Base-by-base conservation (phyloP, 768 basidiomycete species). In the Pisolithus marmoratus region DNA sequence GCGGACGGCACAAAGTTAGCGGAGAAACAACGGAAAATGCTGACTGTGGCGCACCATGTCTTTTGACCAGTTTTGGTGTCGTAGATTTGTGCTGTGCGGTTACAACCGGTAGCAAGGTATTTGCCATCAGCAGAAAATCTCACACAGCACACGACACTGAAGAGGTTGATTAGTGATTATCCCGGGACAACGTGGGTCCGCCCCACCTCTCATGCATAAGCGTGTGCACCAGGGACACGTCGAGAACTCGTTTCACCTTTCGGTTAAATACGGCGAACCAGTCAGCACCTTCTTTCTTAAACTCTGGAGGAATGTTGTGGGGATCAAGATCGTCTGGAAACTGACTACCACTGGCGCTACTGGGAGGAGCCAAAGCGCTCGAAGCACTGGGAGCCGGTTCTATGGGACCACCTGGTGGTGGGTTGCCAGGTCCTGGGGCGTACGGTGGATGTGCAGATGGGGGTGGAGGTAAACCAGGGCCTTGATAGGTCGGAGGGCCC, bases 111-210 rank as follows among this genome's bases (percentile, higher is more conserved):
- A 27, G 95, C 95, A 29, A 97, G 80, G 54, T 77, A 84, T 67
- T 90, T 92, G 24, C 94, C 92, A 68, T 98, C 94, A 14, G 91
- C 89, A 48, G 92, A 95, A 72, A 96, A 95, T 53, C 88, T 81
- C 24, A 96, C 93, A 62, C 94, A 96, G 60, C 94, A 90, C 8
- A 88, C 86, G 22, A 88, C 87, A 53, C 86, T 87, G 22, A 14
- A 45, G 23, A 11, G 24, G 42, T 43, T 67, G 9, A 65, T 57
- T 7, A 38, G 44, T 5, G 11, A 34, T 46, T 17, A 5, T 29
- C 29, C 12, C 20, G 36, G 19, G 8, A 41, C 15, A 54, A 51
- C 26, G 41, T 14, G 26, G 20, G 46, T 29, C 41, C 12, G 14
- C 65, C 72, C 50, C 63, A 92, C 90, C 88, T 92, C 68, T 93